Conservation (phyloP, 2,329 filamentous ascomycete genomes). For the Aspergillus sergii region DNA sequence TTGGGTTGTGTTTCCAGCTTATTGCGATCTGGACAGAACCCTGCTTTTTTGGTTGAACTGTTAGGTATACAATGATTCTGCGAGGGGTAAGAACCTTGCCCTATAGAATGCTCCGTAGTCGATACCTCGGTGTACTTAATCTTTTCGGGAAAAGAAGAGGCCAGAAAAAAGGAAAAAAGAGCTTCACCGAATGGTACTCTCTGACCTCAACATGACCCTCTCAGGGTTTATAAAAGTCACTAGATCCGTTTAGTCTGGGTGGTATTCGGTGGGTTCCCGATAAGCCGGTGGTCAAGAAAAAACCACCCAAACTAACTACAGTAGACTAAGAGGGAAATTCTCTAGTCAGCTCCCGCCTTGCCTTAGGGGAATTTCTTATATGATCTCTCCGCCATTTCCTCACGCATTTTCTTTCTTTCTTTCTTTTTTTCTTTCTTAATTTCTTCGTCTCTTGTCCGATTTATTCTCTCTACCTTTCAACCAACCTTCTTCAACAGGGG, state of each 20-base stretch:
- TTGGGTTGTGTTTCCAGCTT: not conserved
- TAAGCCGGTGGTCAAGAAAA: not conserved
- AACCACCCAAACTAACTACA: not conserved
- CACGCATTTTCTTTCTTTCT: slow-evolving; percentile 8
- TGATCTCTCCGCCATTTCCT: slow-evolving; percentile 14
- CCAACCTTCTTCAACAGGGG: not conserved
- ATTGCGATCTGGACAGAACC: not conserved
- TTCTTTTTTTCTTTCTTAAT: slow-evolving; percentile 6
- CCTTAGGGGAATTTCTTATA: slow-evolving; percentile 1
- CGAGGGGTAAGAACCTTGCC: not conserved
- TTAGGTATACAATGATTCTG: not conserved
- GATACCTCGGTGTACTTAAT: not conserved
- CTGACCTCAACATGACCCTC: not conserved
- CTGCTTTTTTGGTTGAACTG: not conserved
- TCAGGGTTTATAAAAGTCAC: not conserved
- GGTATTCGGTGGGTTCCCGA: slow-evolving; percentile 2
- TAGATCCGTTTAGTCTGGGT: not conserved
- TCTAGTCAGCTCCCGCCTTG: slow-evolving; percentile 6
- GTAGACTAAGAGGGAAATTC: not conserved
- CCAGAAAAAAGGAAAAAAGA: not conserved
- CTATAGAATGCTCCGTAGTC: not conserved
- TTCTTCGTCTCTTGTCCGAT: not conserved
- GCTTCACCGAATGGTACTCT: not conserved
- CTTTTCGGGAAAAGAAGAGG: not conserved
- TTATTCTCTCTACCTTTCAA: not conserved